Evolutionary conservation across 805 yeast species (phyloP), one percentile per base, ranked within the genome.

Genomic region (Suhomyces kilbournensis): DNA sequence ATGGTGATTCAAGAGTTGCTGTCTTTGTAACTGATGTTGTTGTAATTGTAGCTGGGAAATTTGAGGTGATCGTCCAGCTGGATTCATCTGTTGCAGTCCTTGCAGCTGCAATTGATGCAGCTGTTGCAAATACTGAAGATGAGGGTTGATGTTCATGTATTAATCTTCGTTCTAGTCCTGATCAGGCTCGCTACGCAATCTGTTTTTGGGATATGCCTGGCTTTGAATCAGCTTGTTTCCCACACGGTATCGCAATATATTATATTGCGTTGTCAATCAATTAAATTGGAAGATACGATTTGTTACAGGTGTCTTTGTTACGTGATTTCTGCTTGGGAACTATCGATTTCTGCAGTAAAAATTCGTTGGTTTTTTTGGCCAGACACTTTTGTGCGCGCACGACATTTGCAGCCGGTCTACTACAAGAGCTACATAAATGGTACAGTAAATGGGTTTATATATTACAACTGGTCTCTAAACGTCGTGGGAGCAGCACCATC

Each of bases 41-140:
- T 61, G 67, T 55, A 61, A 49, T 48, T 58, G 67, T 32, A 71
- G 56, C 54, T 65, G 76, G 1, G 72, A 56, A 14, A 72, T 58
- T 53, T 69, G 77, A 1, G 76, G 75, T 10, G 74, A 68, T 46
- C 66, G 71, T 7, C 63, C 62, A 38, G 52, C 53, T 15, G 58
- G 48, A 28, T 55, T 54, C 46, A 58, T 48, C 40, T 56, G 66
- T 35, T 60, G 68, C 56, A 48, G 57, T 14, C 53, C 54, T 22
- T 60, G 71, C 25, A 54, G 59, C 49, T 55, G 67, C 46, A 58
- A 60, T 57, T 59, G 74, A 42, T 57, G 64, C 56, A 60, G 72
- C 58, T 69, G 74, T 56, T 68, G 78, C 53, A 74, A 64, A 59
- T 72, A 73, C 56, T 72, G 79, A 46, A 73, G 69, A 53, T 74